Evolutionary conservation across 371 early-diverging fungal species (phyloP).

Genomic region (Smittium culicis): DNA sequence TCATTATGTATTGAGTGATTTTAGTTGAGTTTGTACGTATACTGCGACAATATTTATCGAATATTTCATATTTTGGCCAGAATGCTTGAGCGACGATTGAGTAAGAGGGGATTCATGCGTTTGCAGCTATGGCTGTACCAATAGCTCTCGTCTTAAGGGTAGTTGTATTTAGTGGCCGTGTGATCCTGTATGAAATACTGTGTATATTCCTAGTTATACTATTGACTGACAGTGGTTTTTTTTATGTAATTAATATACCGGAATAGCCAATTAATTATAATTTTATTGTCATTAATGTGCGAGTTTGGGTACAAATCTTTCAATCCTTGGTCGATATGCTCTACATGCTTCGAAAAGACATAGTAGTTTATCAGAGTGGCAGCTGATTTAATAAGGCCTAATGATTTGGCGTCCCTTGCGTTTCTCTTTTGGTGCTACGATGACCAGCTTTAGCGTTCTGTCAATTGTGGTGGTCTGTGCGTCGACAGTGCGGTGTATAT

Average conservation of each 20-base stretch:
- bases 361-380: neutral
- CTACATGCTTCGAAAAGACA: conserved; percentile 13
- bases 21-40: neutral
- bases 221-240: neutral
- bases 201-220: neutral
- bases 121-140: conserved; percentile 16
- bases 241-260: neutral
- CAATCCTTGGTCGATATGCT: conserved; percentile 9
- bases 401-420: conserved; percentile 8
- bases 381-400: neutral
- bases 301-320: neutral
- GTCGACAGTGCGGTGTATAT: conserved; percentile 18
- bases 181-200: neutral
- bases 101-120: conserved; percentile 13
- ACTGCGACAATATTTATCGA: conserved; percentile 11
- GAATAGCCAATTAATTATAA: neutral
- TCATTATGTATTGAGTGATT: neutral
- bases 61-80: conserved; percentile 14
- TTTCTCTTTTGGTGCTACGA: conserved; percentile 15
- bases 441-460: neutral
- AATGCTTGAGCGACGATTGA: conserved; percentile 17
- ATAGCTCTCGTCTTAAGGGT: conserved; percentile 15
- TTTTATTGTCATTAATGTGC: neutral
- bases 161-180: conserved; percentile 8
- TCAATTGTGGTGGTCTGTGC: neutral